phyloP scores from a whole-genome alignment of 495 filamentous ascomycete species.

The Hypoxylon rickii region DNA sequence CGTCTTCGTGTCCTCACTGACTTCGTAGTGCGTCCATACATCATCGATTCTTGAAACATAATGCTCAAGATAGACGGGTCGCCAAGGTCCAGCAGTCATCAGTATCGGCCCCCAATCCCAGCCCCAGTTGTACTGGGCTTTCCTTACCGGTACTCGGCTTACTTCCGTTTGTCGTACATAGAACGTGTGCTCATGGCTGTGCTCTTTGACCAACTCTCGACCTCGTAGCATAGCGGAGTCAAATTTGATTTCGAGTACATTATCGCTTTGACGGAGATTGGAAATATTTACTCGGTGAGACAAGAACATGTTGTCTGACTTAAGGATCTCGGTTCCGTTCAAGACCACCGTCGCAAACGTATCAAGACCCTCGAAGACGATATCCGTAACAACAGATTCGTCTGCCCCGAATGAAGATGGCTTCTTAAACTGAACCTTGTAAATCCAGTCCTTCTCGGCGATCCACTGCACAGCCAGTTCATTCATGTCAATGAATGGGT shows the following conservation, averaged over 20 bases:
- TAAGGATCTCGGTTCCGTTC: constrained; percentile 58
- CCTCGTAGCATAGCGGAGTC: constrained; percentile 48
- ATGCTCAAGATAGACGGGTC: constrained; percentile 67
- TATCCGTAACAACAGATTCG: constrained; percentile 42
- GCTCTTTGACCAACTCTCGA: constrained; percentile 44
- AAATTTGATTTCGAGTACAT: constrained; percentile 49
- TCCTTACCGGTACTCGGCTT: constrained; percentile 47
- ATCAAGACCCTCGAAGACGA: constrained; percentile 69
- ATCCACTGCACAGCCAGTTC: constrained; percentile 71
- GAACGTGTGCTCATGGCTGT: constrained; percentile 50
- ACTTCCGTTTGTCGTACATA: constrained; percentile 53
- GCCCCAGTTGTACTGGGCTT: constrained; percentile 71
- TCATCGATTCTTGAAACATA: constrained; percentile 55
- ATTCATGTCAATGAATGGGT: constrained; percentile 71
- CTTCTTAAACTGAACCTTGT: constrained; percentile 44
- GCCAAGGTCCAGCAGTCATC: constrained; percentile 75
- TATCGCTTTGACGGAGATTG: constrained; percentile 31
- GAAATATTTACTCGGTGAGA: constrained; percentile 54
- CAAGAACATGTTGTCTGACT: constrained; percentile 68
- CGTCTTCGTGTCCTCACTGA: constrained; percentile 49
- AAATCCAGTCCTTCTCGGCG: constrained; percentile 68
- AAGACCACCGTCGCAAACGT: constrained; percentile 66
- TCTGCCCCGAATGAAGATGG: constrained; percentile 55
- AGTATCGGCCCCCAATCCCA: constrained; percentile 84
- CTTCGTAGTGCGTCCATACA: constrained; percentile 57